phyloP scores from a whole-genome alignment of 2,329 filamentous ascomycete genomes.

The Akanthomyces muscarius region DNA sequence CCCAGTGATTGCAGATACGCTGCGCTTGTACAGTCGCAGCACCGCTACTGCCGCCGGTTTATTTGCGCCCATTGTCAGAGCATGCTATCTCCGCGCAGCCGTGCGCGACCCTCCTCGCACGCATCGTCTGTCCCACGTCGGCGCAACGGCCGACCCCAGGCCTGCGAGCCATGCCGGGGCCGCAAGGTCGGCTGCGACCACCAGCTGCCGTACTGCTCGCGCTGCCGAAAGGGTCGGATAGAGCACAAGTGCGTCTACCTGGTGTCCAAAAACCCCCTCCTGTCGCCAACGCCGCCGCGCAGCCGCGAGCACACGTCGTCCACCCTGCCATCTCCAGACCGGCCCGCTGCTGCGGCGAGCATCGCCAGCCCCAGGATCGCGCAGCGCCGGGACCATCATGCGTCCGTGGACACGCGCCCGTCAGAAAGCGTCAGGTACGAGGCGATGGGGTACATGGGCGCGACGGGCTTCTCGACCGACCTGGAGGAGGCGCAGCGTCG shows the following conservation, averaged over 20 bases:
- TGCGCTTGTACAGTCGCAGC: neutral
- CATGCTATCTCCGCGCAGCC: conserved; percentile 10
- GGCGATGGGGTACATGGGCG: conserved; percentile 33
- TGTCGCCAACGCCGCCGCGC: conserved; percentile 2
- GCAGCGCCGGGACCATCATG: neutral
- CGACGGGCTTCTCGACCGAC: conserved; percentile 31
- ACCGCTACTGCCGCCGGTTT: neutral
- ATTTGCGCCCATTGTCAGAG: neutral
- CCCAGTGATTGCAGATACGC: neutral
- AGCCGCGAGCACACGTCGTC: conserved; percentile 9
- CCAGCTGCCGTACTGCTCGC: conserved; percentile 30
- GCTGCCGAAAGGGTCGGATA: conserved; percentile 32
- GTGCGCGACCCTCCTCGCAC: neutral
- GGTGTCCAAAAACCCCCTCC: neutral
- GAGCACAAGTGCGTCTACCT: conserved; percentile 32
- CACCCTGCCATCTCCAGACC: neutral
- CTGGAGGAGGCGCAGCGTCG: conserved; percentile 16
- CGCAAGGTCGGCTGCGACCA: conserved; percentile 39
- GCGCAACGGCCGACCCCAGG: conserved; percentile 18
- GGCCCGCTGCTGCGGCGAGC: neutral
- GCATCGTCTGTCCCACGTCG: conserved; percentile 12
- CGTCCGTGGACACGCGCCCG: neutral
- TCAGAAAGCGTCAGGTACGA: conserved; percentile 13
- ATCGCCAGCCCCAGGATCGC: neutral
- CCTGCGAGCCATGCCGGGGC: conserved; percentile 33